phyloP scores from a whole-genome alignment of 2,329 filamentous ascomycete species.

The Paracamarosporium sp. region DNA sequence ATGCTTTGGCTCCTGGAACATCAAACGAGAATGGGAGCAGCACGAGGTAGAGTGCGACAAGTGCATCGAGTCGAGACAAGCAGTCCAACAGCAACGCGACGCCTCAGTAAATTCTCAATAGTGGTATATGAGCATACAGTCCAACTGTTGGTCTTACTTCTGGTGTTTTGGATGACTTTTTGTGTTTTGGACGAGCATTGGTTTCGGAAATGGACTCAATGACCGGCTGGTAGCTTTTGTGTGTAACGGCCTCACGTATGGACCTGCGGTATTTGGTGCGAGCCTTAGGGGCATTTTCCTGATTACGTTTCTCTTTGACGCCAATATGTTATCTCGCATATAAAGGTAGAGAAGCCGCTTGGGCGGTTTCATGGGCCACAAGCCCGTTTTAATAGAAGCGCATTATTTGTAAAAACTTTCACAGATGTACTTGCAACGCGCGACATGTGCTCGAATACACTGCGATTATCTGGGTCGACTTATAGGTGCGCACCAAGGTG shows the following conservation, averaged over 20 bases:
- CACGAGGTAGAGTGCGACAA: conserved; percentile 41
- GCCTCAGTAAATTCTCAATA: neutral
- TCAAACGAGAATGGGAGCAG: conserved; percentile 65
- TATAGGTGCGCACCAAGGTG: too few species aligned
- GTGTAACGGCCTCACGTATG: neutral
- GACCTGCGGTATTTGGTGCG: neutral
- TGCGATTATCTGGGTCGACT: too few species aligned
- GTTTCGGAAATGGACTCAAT: neutral
- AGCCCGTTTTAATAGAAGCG: neutral
- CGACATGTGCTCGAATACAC: neutral
- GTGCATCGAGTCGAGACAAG: conserved; percentile 14
- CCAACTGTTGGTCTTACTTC: neutral
- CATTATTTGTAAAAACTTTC: neutral
- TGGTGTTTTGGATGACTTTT: neutral
- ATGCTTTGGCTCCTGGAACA: conserved; percentile 71
- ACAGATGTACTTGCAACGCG: neutral
- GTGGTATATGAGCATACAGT: neutral
- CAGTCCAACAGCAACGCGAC: neutral
- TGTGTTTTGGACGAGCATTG: too few species aligned
- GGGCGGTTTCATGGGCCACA: neutral
- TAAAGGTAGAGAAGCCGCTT: neutral
- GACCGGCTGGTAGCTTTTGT: neutral
- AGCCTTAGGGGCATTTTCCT: neutral
- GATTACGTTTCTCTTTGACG: neutral
- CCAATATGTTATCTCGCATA: neutral